Evolutionary conservation across 768 basidiomycete genomes (phyloP), one percentile per base, ranked within the genome.

Genomic region (Chalciporus chontae): DNA sequence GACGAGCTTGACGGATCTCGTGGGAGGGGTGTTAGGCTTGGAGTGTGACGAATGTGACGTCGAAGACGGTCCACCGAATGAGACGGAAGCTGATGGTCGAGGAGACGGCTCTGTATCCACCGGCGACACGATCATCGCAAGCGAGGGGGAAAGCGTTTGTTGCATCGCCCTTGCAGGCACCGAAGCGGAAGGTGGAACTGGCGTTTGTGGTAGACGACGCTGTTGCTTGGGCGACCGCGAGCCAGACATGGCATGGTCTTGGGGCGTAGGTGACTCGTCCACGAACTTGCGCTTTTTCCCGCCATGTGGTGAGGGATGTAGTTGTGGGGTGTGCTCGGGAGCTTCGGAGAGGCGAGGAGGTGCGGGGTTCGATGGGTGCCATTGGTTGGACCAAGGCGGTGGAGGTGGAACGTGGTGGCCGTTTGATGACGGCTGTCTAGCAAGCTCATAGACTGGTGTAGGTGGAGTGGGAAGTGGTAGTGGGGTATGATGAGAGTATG

Each of bases 271-370:
- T 10, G 66, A 63, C 51, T 70, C 67, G 24, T 70, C 68, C 9
- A 55, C 64, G 26, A 70, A 68, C 43, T 68, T 68, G 10, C 67
- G 67, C 47, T 68, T 68, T 60, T 69, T 68, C 8, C 62, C 68
- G 3, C 56, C 58, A 17, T 70, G 66, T 1, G 67, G 67, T 3
- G 67, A 68, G 14, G 65, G 57, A 15, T 50, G 62, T 3, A 47
- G 43, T 14, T 31, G 51, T 14, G 10, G 45, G 18, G 42, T 45
- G 51, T 36, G 54, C n/a, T 66, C 66, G 37, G 64, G 56, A 0
- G 47, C 62, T 51, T 67, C 67, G 2, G 65, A 63, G 13, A 47
- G 65, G 9, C 47, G 60, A 31, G 58, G 17, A 10, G 45, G 48
- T 4, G 47, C 32, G 8, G 65, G 50, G 2, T 45, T 40, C 8